These are phyloP conservation scores for Cicer chorassanicum DNA, from an alignment of 306 rosid genomes.

Conservation along the genomic window DNA sequence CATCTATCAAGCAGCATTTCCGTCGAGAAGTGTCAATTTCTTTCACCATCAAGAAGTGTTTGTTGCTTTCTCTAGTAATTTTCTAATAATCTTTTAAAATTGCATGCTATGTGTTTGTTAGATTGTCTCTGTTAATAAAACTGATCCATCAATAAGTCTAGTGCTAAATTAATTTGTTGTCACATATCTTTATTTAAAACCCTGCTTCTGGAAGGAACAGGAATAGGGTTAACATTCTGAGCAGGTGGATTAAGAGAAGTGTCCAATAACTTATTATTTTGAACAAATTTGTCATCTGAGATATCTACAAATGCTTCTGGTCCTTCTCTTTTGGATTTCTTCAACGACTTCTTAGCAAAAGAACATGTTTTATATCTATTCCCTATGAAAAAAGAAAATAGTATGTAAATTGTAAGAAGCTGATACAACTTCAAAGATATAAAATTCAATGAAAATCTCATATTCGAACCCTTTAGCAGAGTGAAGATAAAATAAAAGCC, in stretches of 20 bases:
- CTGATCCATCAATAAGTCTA: too few relatives aligned
- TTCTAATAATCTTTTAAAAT: too few relatives aligned
- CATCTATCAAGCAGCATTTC: too few relatives aligned
- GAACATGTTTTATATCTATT: constrained; percentile 49
- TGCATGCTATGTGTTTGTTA: too few relatives aligned
- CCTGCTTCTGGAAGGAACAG: constrained; percentile 62
- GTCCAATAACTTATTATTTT: constrained; percentile 46
- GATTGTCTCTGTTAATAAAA: too few relatives aligned
- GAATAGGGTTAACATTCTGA: constrained; percentile 45
- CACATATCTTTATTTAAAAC: too few relatives aligned
- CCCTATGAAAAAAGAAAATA: constrained; percentile 47
- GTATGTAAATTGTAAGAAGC: constrained; percentile 1
- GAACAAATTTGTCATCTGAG: constrained; percentile 51
- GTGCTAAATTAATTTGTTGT: too few relatives aligned
- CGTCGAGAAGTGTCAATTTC: too few relatives aligned
- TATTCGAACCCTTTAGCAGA: not conserved
- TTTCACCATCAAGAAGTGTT: too few relatives aligned
- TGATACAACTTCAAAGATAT: not conserved
- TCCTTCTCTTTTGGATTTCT: constrained; percentile 57
- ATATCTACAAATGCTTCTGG: constrained; percentile 50
- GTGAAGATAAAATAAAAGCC: too few relatives aligned
- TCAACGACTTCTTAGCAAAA: constrained; percentile 64
- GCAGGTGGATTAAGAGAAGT: constrained; percentile 49
- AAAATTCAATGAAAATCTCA: not conserved
- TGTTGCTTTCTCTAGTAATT: too few relatives aligned